Conservation (phyloP, 2,329 filamentous ascomycete genomes). For the Colletotrichum sp. region DNA sequence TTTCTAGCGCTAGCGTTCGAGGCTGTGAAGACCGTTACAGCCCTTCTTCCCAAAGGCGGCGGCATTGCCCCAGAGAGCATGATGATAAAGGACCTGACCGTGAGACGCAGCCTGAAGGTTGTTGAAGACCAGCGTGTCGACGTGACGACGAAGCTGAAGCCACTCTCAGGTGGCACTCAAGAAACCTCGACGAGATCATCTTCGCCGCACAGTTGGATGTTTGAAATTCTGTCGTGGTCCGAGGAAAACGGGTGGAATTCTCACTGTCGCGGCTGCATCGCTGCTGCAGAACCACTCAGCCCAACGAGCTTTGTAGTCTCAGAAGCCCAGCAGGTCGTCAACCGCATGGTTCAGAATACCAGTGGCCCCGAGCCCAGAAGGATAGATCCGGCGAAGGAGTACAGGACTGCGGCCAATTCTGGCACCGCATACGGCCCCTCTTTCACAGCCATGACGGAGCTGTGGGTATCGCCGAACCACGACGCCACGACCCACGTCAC, state of each 20-base stretch:
- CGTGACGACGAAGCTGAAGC: conserved; percentile 28
- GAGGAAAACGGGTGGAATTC: conserved; percentile 25
- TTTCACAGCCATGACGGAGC: conserved; percentile 26
- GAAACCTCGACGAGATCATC: conserved; percentile 21
- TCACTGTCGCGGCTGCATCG: conserved; percentile 27
- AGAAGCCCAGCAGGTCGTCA: neutral
- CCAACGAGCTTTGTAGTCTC: neutral
- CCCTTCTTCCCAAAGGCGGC: neutral
- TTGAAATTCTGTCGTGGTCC: conserved; percentile 28
- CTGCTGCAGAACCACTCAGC: neutral
- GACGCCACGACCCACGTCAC: conserved; percentile 26
- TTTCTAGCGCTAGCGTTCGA: conserved; percentile 56
- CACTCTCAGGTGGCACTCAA: conserved; percentile 15
- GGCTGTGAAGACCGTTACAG: conserved; percentile 30
- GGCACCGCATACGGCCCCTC: conserved; percentile 29
- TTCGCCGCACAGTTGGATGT: conserved; percentile 9
- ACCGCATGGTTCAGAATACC: neutral
- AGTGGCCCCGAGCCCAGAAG: neutral
- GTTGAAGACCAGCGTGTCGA: conserved; percentile 30
- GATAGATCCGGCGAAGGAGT: neutral
- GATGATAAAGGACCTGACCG: conserved; percentile 23
- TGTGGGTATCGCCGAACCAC: conserved; percentile 22
- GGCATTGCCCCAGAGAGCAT: neutral
- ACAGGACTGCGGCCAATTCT: neutral
- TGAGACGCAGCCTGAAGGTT: conserved; percentile 27